Evolutionary conservation across 257 asterid species (phyloP).

Genomic region (Thymus mandschuricus): DNA sequence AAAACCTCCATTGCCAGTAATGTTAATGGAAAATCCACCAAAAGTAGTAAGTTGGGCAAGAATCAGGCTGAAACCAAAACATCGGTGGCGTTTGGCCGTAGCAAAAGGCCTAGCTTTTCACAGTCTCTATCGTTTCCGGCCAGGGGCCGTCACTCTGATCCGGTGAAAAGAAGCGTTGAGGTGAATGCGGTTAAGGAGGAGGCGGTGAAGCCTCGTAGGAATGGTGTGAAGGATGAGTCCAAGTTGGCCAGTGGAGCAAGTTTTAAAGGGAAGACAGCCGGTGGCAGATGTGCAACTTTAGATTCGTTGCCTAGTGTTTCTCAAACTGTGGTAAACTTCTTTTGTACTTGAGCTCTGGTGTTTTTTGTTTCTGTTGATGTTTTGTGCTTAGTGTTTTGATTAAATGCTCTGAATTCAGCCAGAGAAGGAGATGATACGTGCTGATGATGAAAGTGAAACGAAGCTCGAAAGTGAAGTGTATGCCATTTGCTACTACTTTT

Average conservation of each 20-base stretch:
- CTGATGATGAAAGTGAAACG: conserved; percentile 36
- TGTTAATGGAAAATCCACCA: conserved; percentile 29
- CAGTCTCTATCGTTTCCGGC: conserved; percentile 66
- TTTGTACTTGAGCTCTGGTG: background rate
- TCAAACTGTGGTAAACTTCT: conserved; percentile 45
- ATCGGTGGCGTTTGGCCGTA: conserved; percentile 50
- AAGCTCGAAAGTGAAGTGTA: conserved; percentile 47
- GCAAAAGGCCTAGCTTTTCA: conserved; percentile 46
- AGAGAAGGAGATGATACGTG: conserved; percentile 40
- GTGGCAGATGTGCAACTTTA: conserved; percentile 41
- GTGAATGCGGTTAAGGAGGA: conserved; percentile 41
- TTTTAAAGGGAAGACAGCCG: conserved; percentile 33
- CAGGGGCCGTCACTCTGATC: conserved; percentile 48
- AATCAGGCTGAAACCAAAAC: conserved; percentile 46
- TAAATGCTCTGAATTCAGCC: conserved; percentile 37
- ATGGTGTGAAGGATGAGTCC: conserved; percentile 39
- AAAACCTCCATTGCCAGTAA: conserved; percentile 31
- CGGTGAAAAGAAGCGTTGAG: conserved; percentile 52
- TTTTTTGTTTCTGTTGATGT: background rate
- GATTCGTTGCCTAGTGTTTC: conserved; percentile 47
- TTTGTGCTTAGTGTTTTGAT: background rate
- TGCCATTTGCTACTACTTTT: conserved; percentile 23
- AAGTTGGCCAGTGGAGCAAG: conserved; percentile 36
- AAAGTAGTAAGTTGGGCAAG: conserved; percentile 42
- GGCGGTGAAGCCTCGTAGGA: conserved; percentile 35